A percentile compares a stretch with the other conserved stretches of the same genome.
phyloP scores from a whole-genome alignment of 2,329 filamentous ascomycete species.

The Thielaviopsis euricoi region DNA sequence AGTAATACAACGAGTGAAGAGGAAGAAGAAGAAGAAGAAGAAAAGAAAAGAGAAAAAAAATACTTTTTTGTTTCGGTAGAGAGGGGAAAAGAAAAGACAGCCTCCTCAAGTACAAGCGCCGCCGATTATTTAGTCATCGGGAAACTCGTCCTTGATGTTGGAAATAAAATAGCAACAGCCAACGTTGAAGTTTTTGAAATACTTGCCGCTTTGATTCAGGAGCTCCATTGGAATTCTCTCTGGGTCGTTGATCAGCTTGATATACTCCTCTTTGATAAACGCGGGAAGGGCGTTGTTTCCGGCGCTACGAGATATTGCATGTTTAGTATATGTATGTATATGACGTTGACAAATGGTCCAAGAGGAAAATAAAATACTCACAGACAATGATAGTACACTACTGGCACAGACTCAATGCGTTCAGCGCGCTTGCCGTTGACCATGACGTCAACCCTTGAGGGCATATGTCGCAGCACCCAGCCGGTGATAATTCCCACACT shows the following conservation, averaged over 20 bases:
- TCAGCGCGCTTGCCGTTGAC: constrained; percentile 12
- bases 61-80: background rate
- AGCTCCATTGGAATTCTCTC: constrained; percentile 37
- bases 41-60: background rate
- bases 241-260: constrained; percentile 40
- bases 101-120: too few species aligned
- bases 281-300: constrained; percentile 6
- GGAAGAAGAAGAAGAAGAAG: constrained; percentile 2
- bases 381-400: constrained; percentile 81
- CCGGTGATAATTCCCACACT: constrained; percentile 74
- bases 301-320: background rate
- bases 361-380: constrained; percentile 44
- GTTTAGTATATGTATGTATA: background rate
- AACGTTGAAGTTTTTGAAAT: constrained; percentile 74
- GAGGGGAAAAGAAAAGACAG: background rate
- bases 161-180: constrained; percentile 57
- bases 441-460: background rate
- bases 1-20: background rate
- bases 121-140: constrained; percentile 72
- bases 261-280: constrained; percentile 50
- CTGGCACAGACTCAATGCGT: constrained; percentile 32
- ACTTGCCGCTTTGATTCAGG: constrained; percentile 58
- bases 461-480: constrained; percentile 44
- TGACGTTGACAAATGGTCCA: too few species aligned
- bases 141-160: constrained; percentile 66